These are phyloP conservation scores for Dendrobium chrysotoxum DNA, from an alignment of 106 monocot species.

Conservation along the genomic window DNA sequence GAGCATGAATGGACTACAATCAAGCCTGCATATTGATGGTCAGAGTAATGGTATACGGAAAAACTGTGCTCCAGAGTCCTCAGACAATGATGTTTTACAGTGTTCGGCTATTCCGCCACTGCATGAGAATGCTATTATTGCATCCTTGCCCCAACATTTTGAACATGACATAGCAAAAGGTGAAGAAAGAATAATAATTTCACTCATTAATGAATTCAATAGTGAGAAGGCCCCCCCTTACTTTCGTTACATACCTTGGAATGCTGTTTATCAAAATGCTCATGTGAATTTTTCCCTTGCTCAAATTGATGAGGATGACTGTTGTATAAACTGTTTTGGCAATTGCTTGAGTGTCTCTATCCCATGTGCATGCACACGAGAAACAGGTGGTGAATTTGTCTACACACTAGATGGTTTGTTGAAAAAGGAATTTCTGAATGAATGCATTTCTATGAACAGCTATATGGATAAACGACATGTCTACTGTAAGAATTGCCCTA, in stretches of 20 bases:
- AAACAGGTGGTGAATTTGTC: conserved; percentile 79
- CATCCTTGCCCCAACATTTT: conserved; percentile 49
- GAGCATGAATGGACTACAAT: neutral
- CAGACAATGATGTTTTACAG: conserved; percentile 1
- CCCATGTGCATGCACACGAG: conserved; percentile 74
- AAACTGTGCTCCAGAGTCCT: neutral
- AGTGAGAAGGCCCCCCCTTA: conserved; percentile 37
- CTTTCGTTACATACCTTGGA: conserved; percentile 71
- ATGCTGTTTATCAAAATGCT: conserved; percentile 64
- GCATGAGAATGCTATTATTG: conserved; percentile 26
- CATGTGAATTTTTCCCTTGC: conserved; percentile 83
- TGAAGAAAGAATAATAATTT: conserved; percentile 62
- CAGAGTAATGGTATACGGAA: neutral
- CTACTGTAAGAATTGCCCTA: conserved; percentile 75
- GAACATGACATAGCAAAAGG: conserved; percentile 69
- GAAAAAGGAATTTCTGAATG: conserved; percentile 60
- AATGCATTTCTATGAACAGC: conserved; percentile 40
- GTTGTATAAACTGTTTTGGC: conserved; percentile 71
- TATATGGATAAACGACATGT: conserved; percentile 32
- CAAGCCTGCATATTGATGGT: neutral
- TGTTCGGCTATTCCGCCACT: conserved; percentile 13
- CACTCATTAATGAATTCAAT: conserved; percentile 51
- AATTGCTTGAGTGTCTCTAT: conserved; percentile 61
- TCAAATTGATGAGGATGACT: conserved; percentile 77
- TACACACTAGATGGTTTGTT: conserved; percentile 63